Percentiles rank a stretch among this genome's conserved stretches.
Evolutionary conservation across 805 yeast species (phyloP).

Genomic region (Saccharomyces kudriavzevii): DNA sequence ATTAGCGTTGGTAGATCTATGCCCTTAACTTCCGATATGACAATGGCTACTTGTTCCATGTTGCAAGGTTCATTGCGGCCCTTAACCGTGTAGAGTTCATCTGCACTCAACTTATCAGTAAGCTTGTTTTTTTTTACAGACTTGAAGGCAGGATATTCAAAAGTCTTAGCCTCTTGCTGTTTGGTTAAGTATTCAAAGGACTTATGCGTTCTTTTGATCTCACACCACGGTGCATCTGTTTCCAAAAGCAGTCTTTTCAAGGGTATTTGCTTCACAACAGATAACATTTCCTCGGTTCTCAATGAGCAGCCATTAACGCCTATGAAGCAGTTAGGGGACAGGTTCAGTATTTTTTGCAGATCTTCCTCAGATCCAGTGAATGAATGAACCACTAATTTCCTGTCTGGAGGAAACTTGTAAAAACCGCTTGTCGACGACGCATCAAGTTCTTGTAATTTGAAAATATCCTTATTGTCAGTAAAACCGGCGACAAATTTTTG

Average conservation of each 20-base stretch:
- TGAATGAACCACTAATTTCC: constrained; percentile 86
- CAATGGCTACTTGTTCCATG: constrained; percentile 71
- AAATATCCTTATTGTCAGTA: constrained; percentile 25
- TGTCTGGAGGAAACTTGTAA: constrained; percentile 29
- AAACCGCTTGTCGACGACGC: constrained; percentile 8
- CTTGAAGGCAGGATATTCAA: constrained; percentile 32
- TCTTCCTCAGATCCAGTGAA: constrained; percentile 80
- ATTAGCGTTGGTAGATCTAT: constrained; percentile 38
- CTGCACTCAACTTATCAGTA: constrained; percentile 16
- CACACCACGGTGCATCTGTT: constrained; percentile 99
- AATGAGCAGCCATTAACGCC: constrained; percentile 93
- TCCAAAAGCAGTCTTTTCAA: constrained; percentile 66
- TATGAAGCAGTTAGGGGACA: constrained; percentile 39
- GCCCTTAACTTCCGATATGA: constrained; percentile 44
- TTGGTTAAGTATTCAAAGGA: constrained; percentile 48
- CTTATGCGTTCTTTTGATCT: constrained; percentile 75
- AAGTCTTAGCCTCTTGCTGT: constrained; percentile 14
- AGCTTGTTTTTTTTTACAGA: constrained; percentile 30
- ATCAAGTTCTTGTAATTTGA: constrained; percentile 7
- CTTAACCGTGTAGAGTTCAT: constrained; percentile 45
- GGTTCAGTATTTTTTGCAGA: constrained; percentile 43
- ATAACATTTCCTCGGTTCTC: constrained; percentile 64
- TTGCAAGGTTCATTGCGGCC: constrained; percentile 90
- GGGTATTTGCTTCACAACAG: constrained; percentile 63
- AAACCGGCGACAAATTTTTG: constrained; percentile 49